Conservation (phyloP, 345 rosid genomes). For the Microthlaspi erraticum region DNA sequence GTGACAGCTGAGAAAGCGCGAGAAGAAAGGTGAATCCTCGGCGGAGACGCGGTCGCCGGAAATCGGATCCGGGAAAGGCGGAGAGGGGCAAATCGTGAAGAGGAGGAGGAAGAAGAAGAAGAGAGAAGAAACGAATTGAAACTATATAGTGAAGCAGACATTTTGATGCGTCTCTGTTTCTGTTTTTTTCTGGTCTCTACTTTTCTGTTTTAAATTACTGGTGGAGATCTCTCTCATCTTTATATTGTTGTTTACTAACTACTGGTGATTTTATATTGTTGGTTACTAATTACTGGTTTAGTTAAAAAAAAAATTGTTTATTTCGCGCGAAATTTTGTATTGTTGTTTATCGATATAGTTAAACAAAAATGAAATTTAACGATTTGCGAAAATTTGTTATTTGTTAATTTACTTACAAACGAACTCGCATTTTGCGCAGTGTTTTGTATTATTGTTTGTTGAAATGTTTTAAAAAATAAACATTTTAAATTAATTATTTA, state of each 20-base stretch:
- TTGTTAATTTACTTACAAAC: too few species aligned
- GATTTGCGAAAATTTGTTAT: too few species aligned
- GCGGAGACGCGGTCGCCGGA: slow-evolving; percentile 3
- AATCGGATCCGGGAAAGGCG: slow-evolving; percentile 9
- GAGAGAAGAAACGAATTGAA: slow-evolving; percentile 12
- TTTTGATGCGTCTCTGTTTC: slow-evolving; percentile 6
- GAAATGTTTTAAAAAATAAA: too few species aligned
- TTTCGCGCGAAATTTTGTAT: not conserved
- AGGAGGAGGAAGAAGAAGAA: slow-evolving; percentile 20
- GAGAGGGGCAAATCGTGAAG: slow-evolving; percentile 23
- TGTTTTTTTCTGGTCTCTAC: not conserved
- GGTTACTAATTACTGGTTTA: too few species aligned
- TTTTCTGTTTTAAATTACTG: not conserved
- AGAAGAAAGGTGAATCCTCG: slow-evolving; percentile 36
- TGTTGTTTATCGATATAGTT: not conserved
- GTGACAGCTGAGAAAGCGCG: slow-evolving; percentile 37
- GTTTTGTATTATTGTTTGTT: too few species aligned
- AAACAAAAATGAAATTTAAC: too few species aligned
- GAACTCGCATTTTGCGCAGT: too few species aligned
- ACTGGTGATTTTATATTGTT: too few species aligned
- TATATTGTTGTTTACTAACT: too few species aligned
- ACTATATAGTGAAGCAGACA: slow-evolving; percentile 26
- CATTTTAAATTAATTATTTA: too few species aligned
- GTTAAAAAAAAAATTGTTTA: too few species aligned
- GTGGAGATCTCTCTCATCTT: not conserved